A percentile compares a stretch with the other conserved stretches of the same genome.
Evolutionary conservation across 805 yeast genomes (phyloP).

Genomic region (Metschnikowia henanensis): DNA sequence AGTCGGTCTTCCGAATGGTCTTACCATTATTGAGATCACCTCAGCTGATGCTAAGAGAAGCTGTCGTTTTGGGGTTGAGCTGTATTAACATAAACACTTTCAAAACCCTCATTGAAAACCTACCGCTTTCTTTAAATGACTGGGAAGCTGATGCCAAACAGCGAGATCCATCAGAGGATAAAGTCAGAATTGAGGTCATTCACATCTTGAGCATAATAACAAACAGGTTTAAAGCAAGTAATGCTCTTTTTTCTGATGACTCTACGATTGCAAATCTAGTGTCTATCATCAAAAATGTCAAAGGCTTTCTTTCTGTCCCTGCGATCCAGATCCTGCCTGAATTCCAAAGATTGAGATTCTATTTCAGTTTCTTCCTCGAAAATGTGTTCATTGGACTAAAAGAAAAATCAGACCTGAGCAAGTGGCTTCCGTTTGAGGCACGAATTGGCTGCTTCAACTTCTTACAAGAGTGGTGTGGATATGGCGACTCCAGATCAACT

Average conservation of each 20-base stretch:
- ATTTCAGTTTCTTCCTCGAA: constrained; percentile 80
- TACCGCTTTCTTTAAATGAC: constrained; percentile 57
- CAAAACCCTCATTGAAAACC: constrained; percentile 73
- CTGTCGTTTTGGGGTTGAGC: constrained; percentile 85
- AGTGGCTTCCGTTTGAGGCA: constrained; percentile 84
- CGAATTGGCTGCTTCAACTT: constrained; percentile 79
- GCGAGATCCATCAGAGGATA: constrained; percentile 37
- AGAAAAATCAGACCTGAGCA: constrained; percentile 36
- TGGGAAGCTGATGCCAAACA: constrained; percentile 41
- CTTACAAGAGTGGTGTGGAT: constrained; percentile 94
- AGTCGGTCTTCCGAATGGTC: constrained; percentile 84
- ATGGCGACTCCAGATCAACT: constrained; percentile 62
- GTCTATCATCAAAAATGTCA: constrained; percentile 59
- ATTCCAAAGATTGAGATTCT: constrained; percentile 75
- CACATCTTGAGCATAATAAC: constrained; percentile 73
- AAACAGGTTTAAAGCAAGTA: constrained; percentile 53
- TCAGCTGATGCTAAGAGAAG: constrained; percentile 72
- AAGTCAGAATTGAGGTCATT: constrained; percentile 70
- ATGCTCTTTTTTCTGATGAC: constrained; percentile 57
- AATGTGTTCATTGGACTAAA: constrained; percentile 62
- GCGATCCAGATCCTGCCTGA: constrained; percentile 63
- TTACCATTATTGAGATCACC: constrained; percentile 75
- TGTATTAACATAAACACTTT: constrained; percentile 90
- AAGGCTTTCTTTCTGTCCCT: constrained; percentile 55
- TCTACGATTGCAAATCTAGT: constrained; percentile 67